Conservation (phyloP, 306 rosid genomes). For the Hippophae rhamnoides region DNA sequence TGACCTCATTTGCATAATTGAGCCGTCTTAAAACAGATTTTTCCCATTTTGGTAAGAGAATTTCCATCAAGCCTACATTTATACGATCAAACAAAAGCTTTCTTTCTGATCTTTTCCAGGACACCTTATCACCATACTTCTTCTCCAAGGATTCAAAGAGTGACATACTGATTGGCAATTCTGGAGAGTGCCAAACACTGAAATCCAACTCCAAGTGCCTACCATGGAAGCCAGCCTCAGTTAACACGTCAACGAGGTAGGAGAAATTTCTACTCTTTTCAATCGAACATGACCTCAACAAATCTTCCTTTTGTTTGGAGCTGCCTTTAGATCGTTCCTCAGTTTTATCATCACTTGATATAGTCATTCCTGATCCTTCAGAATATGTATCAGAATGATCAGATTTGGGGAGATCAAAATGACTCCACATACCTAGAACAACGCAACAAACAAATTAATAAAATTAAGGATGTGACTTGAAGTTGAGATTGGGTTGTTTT, state of each 20-base stretch:
- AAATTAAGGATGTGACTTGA: neutral
- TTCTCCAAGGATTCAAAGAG: slow-evolving; percentile 64
- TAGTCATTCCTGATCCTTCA: slow-evolving; percentile 48
- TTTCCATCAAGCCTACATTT: slow-evolving; percentile 43
- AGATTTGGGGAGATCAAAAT: slow-evolving; percentile 29
- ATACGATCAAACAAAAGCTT: slow-evolving; percentile 72
- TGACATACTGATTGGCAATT: slow-evolving; percentile 51
- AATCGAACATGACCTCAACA: slow-evolving; percentile 29
- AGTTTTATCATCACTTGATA: slow-evolving; percentile 72
- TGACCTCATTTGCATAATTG: slow-evolving; percentile 28
- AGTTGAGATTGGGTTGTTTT: slow-evolving; percentile 6
- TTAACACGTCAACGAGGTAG: slow-evolving; percentile 62
- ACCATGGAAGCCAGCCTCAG: slow-evolving; percentile 36
- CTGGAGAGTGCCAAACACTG: slow-evolving; percentile 37
- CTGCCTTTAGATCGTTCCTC: slow-evolving; percentile 26
- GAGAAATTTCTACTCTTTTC: slow-evolving; percentile 68
- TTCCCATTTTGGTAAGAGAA: slow-evolving; percentile 44
- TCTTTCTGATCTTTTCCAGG: slow-evolving; percentile 71
- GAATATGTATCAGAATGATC: slow-evolving; percentile 45
- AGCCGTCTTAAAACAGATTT: slow-evolving; percentile 46
- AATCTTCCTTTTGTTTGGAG: slow-evolving; percentile 24
- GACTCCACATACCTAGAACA: slow-evolving; percentile 16
- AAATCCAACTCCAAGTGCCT: slow-evolving; percentile 28
- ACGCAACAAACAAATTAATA: slow-evolving; percentile 1
- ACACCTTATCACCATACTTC: slow-evolving; percentile 59